Evolutionary conservation across 2,329 filamentous ascomycete species (phyloP), one percentile per base, ranked within the genome.

Genomic region (Tolypocladium album): DNA sequence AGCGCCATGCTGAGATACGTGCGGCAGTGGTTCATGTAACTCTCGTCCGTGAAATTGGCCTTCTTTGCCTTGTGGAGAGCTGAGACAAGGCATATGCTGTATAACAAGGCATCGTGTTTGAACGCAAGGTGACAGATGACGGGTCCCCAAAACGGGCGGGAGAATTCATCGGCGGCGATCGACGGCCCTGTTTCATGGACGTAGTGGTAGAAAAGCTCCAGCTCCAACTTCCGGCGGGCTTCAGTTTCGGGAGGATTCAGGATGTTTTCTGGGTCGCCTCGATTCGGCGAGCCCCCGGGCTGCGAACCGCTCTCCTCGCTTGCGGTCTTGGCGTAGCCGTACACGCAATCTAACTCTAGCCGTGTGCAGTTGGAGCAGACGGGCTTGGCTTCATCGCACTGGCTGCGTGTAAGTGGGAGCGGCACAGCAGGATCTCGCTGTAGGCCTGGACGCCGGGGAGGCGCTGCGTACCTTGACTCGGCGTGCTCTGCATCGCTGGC

Each of bases 401-500:
- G 20, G 15, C 47, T 17, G 15, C 47, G 27, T 52, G 47, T 52
- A 12, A 52, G 47, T 20, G 47, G 45, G 24, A 27, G 45, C 45
- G 5, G 34, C 47, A 34, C 4, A 6, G 45, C 47, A 20, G 47
- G 15, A 34, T 34, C 13, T 17, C 24, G 24, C 27, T 22, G 22
- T 27, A 52, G 27, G 47, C 15, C 27, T 11, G 8, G 20, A 31
- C n/a, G 3, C 7, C 8, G 47, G 47, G 24, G 13, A 11, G 36
- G 11, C 36, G 6, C 20, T 13, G 45, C 47, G 5, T 34, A 52
- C 65, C 66, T 67, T 67, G 24, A 67, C 66, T 7, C 65, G 62
- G 27, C 66, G 66, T 17, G 57, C 56, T 27, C 66, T 62, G 22
- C 66, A 67, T 39, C 61, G 58, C 53, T 66, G 63, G 56, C 66